Evolutionary conservation across 2,329 filamentous ascomycete species (phyloP), one percentile per base, ranked within the genome.

Genomic region (Fusarium penzigii): DNA sequence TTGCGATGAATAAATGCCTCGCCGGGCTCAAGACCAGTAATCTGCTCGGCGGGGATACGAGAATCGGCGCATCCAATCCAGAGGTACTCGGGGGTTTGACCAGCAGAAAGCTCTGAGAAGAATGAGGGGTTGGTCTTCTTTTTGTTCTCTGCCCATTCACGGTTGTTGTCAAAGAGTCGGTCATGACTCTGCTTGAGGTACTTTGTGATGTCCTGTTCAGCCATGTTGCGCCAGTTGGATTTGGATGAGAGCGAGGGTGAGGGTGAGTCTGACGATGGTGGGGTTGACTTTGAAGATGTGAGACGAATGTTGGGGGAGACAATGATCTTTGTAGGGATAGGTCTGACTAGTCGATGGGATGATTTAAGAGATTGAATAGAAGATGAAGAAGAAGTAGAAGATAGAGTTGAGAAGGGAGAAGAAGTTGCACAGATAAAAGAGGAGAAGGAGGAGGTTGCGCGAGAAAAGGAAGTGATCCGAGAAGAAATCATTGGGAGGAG

Each of bases 1-100:
- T 97, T 96, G 73, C 92, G 89, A 79, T 96, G 91, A 62, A 95
- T 88, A 72, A 96, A 97, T 65, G 93, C 88, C 73, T 96, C 90
- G 62, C 92, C 92, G n/a, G 92, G 90, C 67, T 88, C 80, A 51
- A 93, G 82, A 60, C 89, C 87, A 43, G 91, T 85, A 70, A 97
- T 86, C 67, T 89, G 89, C 67, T 92, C 93, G 65, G 93, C 92
- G n/a, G 92, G 92, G 68, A 93, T 90, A 61, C 92, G 89, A 39
- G 87, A 91, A 78, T 96, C 92, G 72, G 88, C 88, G 80, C 92
- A 97, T 44, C 92, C 92, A 67, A 96, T 90, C 90, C 91, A 96
- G 48, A 90, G 81, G 71, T 89, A 89, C 65, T 89, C 85, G 49
- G 87, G 87, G 14, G 73, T 74, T 73, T 90, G 87, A 42, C 87